Base-by-base conservation (phyloP, 2,329 filamentous ascomycete species). In the Cladophialophora yegresii region DNA sequence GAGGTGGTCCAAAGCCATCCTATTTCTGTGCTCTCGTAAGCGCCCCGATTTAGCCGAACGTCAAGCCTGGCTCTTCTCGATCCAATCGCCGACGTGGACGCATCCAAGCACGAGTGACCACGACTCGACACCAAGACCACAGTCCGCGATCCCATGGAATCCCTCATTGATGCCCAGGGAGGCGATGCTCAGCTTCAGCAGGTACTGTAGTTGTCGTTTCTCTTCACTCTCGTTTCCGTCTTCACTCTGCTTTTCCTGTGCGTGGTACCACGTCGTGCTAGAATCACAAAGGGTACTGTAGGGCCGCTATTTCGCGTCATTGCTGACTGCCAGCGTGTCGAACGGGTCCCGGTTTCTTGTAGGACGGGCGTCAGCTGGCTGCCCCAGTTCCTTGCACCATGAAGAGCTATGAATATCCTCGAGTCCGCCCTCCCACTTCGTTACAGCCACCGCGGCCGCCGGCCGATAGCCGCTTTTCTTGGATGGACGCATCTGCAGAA, bases 381-480 rank as follows among this genome's bases (percentile, higher is more conserved):
- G 55, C 59, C 61, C 30, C 23, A 12, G 22, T 55, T 45, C 32
- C 23, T 30, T 45, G 55, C 43, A 55, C 63, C 10, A 68, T 68
- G 66, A 68, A 68, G 43, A 33, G 26, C 58, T 68, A 68, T 36
- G 64, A 70, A 58, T 70, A 70, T 61, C 68, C 68, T 58, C 68
- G 62, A 58, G 68, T 70, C 12, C 63, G 61, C 23, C 66, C 66
- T 54, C 66, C 63, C 13, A 64, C 66, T 26, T 66, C 66, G 16
- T 47, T 66, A 32, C 65, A 50, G 23, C 50, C 60, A 40, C 65
- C 61, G 47, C 66, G 64, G 54, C 53, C 23, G 49, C 49, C 66
- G 10, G 12, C 30, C 36, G 58, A 50, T 23, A 50, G 10, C 22
- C 64, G 68, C 12, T 70, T 68, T 50, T 70, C 68, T 22, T 70